These are phyloP conservation scores for Hymenoscyphus linearis DNA, from an alignment of 2,329 filamentous ascomycete species.

Conservation along the genomic window DNA sequence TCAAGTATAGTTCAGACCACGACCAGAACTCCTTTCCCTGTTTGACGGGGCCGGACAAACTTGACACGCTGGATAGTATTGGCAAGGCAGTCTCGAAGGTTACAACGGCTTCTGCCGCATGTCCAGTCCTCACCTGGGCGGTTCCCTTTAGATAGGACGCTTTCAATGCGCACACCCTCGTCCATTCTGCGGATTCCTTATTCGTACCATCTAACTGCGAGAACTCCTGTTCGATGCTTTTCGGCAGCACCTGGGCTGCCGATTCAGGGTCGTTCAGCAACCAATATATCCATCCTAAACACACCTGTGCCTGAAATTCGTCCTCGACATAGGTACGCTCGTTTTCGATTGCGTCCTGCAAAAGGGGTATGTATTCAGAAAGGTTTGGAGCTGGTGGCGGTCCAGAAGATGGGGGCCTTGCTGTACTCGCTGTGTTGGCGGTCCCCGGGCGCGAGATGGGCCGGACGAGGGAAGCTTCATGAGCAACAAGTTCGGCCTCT, in stretches of 20 bases:
- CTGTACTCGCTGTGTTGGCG: conserved; percentile 10
- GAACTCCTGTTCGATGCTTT: conserved; percentile 52
- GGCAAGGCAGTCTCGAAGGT: conserved; percentile 63
- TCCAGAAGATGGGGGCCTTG: conserved; percentile 15
- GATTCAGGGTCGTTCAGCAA: conserved; percentile 62
- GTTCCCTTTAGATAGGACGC: conserved; percentile 71
- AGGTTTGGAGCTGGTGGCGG: conserved; percentile 24
- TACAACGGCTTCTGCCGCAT: conserved; percentile 54
- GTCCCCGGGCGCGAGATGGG: conserved; percentile 15
- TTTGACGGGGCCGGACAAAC: conserved; percentile 33
- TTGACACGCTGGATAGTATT: conserved; percentile 51
- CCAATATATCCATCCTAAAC: conserved; percentile 82
- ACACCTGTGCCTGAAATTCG: conserved; percentile 73
- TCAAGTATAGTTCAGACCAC: conserved; percentile 75
- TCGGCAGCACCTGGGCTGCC: conserved; percentile 58
- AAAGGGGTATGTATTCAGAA: conserved; percentile 32
- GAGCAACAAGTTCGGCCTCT: conserved; percentile 62
- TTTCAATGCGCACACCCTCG: conserved; percentile 75
- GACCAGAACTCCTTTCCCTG: conserved; percentile 62
- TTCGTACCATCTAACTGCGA: conserved; percentile 47
- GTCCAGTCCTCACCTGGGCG: conserved; percentile 46
- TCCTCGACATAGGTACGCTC: conserved; percentile 52
- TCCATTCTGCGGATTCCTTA: conserved; percentile 62
- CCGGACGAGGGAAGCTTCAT: conserved; percentile 41
- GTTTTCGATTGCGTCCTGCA: conserved; percentile 52